A percentile compares a stretch with the other conserved stretches of the same genome.
These are phyloP conservation scores for Trypanosoma platydactyli DNA, from an alignment of 208 protist species.

Conservation along the genomic window DNA sequence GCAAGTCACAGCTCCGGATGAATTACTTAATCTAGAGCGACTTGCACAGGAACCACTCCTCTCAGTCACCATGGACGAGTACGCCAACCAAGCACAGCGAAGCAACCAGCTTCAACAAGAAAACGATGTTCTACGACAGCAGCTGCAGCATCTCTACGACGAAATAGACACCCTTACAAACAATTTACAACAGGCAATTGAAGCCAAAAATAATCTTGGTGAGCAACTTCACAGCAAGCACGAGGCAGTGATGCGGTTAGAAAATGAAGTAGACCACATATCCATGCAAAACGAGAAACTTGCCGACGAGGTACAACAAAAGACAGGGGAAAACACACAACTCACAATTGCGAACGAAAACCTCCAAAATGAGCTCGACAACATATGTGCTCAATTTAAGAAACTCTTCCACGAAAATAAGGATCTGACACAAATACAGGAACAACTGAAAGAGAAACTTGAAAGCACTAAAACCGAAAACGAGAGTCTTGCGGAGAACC, in stretches of 20 bases:
- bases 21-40: constrained; percentile 6
- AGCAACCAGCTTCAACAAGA: constrained; percentile 27
- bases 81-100: constrained; percentile 17
- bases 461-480: constrained; percentile 13
- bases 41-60: constrained; percentile 26
- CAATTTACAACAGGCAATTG: constrained; percentile 1
- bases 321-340: constrained; percentile 32
- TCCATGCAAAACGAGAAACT: constrained; percentile 18
- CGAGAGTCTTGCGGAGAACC: constrained; percentile 24
- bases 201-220: constrained; percentile 16
- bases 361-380: constrained; percentile 27
- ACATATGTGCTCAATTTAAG: constrained; percentile 34
- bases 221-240: constrained; percentile 19
- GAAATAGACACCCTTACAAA: constrained; percentile 16
- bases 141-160: constrained; percentile 25
- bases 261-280: constrained; percentile 7
- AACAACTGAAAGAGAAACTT: constrained; percentile 10
- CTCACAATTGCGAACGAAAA: constrained; percentile 25
- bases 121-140: constrained; percentile 26
- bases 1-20: neutral
- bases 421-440: constrained; percentile 32
- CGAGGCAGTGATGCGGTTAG: neutral
- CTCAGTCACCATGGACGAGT: constrained; percentile 37
- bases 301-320: constrained; percentile 21
- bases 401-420: constrained; percentile 31